Base-by-base conservation (phyloP, 2,329 filamentous ascomycete species). In the Sporothrix sp. region DNA sequence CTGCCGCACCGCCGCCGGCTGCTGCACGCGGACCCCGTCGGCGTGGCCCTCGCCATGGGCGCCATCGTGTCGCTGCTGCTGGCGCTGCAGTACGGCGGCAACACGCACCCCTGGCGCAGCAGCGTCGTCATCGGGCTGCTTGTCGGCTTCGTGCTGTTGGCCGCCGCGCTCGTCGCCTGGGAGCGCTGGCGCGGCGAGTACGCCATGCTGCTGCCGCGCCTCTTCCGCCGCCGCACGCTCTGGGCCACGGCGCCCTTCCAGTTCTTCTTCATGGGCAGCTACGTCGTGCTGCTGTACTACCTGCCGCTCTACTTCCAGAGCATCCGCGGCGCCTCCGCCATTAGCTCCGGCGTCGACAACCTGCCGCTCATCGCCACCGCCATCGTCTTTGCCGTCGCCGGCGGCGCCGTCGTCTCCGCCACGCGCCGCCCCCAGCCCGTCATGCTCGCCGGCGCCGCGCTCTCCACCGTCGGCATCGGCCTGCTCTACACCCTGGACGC, bases 221-320 rank as follows among this genome's bases (percentile, higher is more conserved):
- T 78, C 21, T 50, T 75, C 13, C 61, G 60, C 11, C 64, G 66
- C 30, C 65, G 71, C 0, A 60, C 69, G n/a, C 65, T 77, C 11
- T 67, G 64, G 60, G 59, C 66, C 5, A 63, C 66, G 14, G 65
- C 66, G 32, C n/a, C 68, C 3, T 71, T 68, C 39, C 30, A 39
- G 18, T 64, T 72, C 32, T 65, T 70, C 44, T 64, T 74, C 20
- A 67, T 68, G 10, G 65, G 67, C 2, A 61, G 65, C 6, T 69
- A 71, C 35, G 68, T 75, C 52, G 55, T 74, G 0, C 59, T 67
- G 0, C 60, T 72, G 1, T 73, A 70, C 61, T 72, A 71, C 50
- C 60, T 75, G 3, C 72, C 73, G 0, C 64, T 75, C 51, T 76
- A 73, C 63, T 74, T 77, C 20, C 70, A 77, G 60, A 66, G 69